Evolutionary conservation across 441 rosid genomes (phyloP), one percentile per base, ranked within the genome.

Genomic region (Syzygium malaccense): DNA sequence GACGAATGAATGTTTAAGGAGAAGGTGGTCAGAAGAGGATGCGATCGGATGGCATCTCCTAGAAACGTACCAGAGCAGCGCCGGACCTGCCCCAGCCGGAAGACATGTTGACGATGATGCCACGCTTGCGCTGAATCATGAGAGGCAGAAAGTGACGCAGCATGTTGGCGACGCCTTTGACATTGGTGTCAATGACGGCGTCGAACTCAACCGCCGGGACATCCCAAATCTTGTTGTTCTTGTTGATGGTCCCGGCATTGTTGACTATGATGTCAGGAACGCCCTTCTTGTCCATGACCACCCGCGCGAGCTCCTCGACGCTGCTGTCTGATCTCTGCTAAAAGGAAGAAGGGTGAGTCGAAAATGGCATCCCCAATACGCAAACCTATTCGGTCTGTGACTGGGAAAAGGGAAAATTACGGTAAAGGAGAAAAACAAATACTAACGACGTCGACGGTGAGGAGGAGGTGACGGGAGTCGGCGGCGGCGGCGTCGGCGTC

Each of bases 61-160:
- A 62, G 62, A 32, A 89, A 91, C 89, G 92, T 93, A 98, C 99
- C 98, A 96, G 94, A 17, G 99, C 99, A 89, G 99, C 98, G 83
- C 98, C 99, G 32, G 99, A 97, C 92, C 99, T 91, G 90, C 99
- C 99, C 99, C 99, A 98, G 64, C 99, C 98, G 86, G 99, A 97
- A 89, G 99, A 98, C 94, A 95, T 91, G 88, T 98, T 98, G 62
- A 97, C 97, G 87, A 98, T 93, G 86, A 98, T 93, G 89, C 99
- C 99, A 88, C 90, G 97, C 93, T 94, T 94, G 58, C 88, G 95
- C 48, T 96, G 96, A 86, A 98, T 86, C 99, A 98, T 96, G 89
- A 94, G 90, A 83, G 99, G 99, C 80, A 98, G 95, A 90, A 98
- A 98, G 91, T 97, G 98, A 20, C 99, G 98, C 90, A 98, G 86